Base-by-base conservation (phyloP, 768 basidiomycete species). In the Coprinopsis marcescibilis region DNA sequence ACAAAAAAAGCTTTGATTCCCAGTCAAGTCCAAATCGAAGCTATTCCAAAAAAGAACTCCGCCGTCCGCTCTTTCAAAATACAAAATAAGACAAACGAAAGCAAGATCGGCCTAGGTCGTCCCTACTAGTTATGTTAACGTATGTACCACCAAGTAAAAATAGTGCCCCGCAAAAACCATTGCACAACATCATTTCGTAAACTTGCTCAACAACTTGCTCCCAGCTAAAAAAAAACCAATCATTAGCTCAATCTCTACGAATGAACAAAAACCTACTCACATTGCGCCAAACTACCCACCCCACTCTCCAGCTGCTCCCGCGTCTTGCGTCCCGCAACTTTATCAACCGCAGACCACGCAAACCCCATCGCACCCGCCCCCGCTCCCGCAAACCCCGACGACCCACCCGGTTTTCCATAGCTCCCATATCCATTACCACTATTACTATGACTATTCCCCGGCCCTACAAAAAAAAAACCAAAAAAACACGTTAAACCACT, bases 271-370 rank as follows among this genome's bases (percentile, higher is more conserved):
- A 25, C 43, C 8, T 23, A 75, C 80, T 57, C 55, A 83, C 81
- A 70, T 37, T 77, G 71, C 20, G 77, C 69, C 35, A 82, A 52
- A 49, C 52, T 65, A 48, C 65, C 71, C 12, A 80, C 64, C 43
- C 56, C 62, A 35, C 63, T 68, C 52, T 80, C 78, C 33, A 83
- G 49, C 54, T 76, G 78, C 26, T 62, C 59, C 32, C 75, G 62
- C 34, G 71, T 72, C 45, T 71, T 72, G 53, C 65, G 68, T 3
- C 81, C 80, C 14, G 77, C 77, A 24, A 81, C 60, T 48, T 69
- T 75, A 57, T 81, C 80, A 15, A 84, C 68, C n/a, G 72, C 68
- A 50, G 60, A 69, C 53, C 71, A 54, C 33, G 79, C 80, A 53
- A 64, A 64, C 23, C 63, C 70, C 25, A 73, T 51, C 7, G 74